Evolutionary conservation across 2,329 filamentous ascomycete genomes (phyloP).

Genomic region (Nannizzia gypsea): DNA sequence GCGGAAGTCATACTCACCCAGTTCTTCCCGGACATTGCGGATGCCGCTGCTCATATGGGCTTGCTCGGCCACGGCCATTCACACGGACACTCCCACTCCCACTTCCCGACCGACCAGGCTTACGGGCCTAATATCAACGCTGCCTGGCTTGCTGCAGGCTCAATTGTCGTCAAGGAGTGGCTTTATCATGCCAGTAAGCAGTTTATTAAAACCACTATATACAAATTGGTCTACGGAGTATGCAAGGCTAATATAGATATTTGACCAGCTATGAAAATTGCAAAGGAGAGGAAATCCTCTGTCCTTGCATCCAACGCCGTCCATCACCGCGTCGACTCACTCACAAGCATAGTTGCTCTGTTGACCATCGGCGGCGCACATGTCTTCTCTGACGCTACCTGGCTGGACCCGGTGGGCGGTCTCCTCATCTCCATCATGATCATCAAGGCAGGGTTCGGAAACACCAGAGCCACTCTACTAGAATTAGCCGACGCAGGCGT

Average conservation of each 20-base stretch:
- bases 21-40: constrained; percentile 56
- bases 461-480: constrained; percentile 68
- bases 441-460: constrained; percentile 75
- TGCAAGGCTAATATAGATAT: neutral
- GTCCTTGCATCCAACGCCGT: constrained; percentile 92
- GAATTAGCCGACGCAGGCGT: constrained; percentile 87
- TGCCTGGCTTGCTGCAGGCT: constrained; percentile 84
- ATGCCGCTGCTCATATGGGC: constrained; percentile 32
- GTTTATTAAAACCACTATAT: neutral
- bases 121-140: constrained; percentile 78
- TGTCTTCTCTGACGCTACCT: constrained; percentile 69
- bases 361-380: constrained; percentile 83
- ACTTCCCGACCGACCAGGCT: constrained; percentile 45
- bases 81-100: constrained; percentile 50
- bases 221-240: constrained; percentile 10
- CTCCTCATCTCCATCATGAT: constrained; percentile 89
- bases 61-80: constrained; percentile 46
- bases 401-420: constrained; percentile 89
- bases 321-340: constrained; percentile 89
- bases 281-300: constrained; percentile 83
- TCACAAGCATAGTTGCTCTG: constrained; percentile 88
- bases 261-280: constrained; percentile 79
- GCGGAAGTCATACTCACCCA: constrained; percentile 58
- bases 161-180: constrained; percentile 91
- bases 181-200: constrained; percentile 85